Percentiles rank a stretch among this genome's conserved stretches.
Evolutionary conservation across 305 asterid genomes (phyloP).

Genomic region (Andrographis paniculata): DNA sequence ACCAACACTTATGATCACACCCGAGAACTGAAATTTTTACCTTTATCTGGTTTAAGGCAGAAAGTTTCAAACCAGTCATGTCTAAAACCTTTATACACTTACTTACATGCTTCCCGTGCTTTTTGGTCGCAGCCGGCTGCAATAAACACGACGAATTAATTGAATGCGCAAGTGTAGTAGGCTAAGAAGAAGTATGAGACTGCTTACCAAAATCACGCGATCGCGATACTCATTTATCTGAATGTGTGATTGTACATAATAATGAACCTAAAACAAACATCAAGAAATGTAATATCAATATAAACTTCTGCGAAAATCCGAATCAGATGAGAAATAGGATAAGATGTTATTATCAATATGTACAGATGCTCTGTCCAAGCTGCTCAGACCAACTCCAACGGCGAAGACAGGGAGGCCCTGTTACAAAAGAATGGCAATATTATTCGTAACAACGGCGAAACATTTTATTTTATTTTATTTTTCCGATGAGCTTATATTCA

Average conservation of each 20-base stretch:
- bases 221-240: constrained; percentile 88
- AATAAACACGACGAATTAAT: constrained; percentile 13
- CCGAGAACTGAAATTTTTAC: background rate
- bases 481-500: constrained; percentile 13
- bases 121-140: constrained; percentile 65
- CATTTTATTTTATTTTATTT: constrained; percentile 3
- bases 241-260: constrained; percentile 82
- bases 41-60: constrained; percentile 53
- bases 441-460: constrained; percentile 10
- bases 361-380: constrained; percentile 81
- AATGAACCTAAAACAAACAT: constrained; percentile 47
- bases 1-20: background rate
- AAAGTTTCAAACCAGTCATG: constrained; percentile 81
- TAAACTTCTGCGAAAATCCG: background rate
- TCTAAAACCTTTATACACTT: constrained; percentile 77
- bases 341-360: constrained; percentile 14
- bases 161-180: constrained; percentile 4
- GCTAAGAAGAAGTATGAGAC: constrained; percentile 14
- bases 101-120: constrained; percentile 47
- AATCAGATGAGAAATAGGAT: constrained; percentile 2
- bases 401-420: constrained; percentile 82
- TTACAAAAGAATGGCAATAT: background rate
- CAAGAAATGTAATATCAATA: background rate
- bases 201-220: constrained; percentile 70
- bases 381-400: constrained; percentile 67